Evolutionary conservation across 352 stramenopile genomes (phyloP).

Genomic region (Pythium aquatile): DNA sequence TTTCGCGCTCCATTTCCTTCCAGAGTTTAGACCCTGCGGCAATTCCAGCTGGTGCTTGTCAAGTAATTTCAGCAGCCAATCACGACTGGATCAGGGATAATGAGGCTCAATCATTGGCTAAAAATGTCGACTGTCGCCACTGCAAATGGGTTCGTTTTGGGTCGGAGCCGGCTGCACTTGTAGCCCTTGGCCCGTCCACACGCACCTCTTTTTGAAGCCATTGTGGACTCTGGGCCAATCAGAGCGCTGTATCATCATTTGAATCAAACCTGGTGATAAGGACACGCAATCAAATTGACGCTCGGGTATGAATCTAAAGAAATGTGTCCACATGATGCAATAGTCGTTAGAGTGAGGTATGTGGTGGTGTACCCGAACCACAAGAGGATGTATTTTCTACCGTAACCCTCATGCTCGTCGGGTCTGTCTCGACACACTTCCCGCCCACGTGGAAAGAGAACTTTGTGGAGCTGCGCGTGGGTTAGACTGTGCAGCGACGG

Average conservation of each 20-base stretch:
- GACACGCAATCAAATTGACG: not conserved
- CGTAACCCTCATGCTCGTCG: not conserved
- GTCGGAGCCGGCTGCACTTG: not conserved
- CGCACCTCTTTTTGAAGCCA: not conserved
- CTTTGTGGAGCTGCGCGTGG: slow-evolving; percentile 19
- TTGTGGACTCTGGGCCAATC: not conserved
- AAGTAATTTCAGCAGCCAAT: slow-evolving; percentile 4
- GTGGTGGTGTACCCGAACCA: not conserved
- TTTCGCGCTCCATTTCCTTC: not conserved
- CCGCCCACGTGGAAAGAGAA: slow-evolving; percentile 1
- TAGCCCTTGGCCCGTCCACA: not conserved
- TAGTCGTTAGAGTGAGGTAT: not conserved
- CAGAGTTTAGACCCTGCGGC: not conserved
- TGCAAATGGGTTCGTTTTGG: slow-evolving; percentile 5
- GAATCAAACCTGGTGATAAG: not conserved
- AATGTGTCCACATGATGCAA: too few species aligned
- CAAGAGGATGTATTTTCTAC: not conserved
- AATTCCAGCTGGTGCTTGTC: slow-evolving; percentile 1
- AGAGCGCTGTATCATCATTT: not conserved
- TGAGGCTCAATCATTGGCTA: not conserved
- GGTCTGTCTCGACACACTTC: slow-evolving; percentile 26
- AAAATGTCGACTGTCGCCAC: not conserved
- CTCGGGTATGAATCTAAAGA: too few species aligned
- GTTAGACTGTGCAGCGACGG: slow-evolving; percentile 16
- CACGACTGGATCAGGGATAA: not conserved